Evolutionary conservation across 495 filamentous ascomycete genomes (phyloP), one percentile per base, ranked within the genome.

Genomic region (Hypoxylon intermedium): DNA sequence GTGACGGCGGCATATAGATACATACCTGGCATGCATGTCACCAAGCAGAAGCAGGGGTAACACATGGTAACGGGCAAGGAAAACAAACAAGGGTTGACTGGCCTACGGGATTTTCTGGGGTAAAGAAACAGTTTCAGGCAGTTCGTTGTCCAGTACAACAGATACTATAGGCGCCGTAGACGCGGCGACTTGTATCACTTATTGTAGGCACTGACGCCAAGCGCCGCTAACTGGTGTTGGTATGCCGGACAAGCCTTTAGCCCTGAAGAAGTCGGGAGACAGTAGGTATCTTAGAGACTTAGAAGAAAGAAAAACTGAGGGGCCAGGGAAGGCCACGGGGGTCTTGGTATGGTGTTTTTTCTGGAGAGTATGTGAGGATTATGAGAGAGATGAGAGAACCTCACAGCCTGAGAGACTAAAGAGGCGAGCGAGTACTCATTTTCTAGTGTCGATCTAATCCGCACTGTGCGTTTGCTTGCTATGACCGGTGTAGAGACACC

Each of bases 61-160:
- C 68, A 71, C 68, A 69, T 69, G 68, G 68, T 69, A 62, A 61
- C 43, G 45, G 56, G 58, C 51, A 68, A 59, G 53, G 55, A 48
- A n/a, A 50, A 60, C 31, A 60, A 53, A 26, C 61, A 60, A 46
- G 63, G n/a, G 42, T 56, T 62, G 31, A 37, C 46, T 11, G 37
- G 13, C 46, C 13, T 63, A 56, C 15, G 30, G 26, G 28, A 53
- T 50, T 54, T 50, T 51, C 60, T 45, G 60, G 60, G 53, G 60
- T 60, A 54, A 40, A 58, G 41, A 53, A 37, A 53, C 19, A 23
- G 41, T 31, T 23, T 47, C 37, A 43, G 36, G 28, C 30, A 51
- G 3, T 6, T 44, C 19, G 9, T 49, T 13, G 3, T 19, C 26
- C n/a, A 48, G 9, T 19, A 47, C 16, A 33, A 43, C 12, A 44